Base-by-base conservation (phyloP, 2,329 filamentous ascomycete species). In the Pyrenochaeta sp. region DNA sequence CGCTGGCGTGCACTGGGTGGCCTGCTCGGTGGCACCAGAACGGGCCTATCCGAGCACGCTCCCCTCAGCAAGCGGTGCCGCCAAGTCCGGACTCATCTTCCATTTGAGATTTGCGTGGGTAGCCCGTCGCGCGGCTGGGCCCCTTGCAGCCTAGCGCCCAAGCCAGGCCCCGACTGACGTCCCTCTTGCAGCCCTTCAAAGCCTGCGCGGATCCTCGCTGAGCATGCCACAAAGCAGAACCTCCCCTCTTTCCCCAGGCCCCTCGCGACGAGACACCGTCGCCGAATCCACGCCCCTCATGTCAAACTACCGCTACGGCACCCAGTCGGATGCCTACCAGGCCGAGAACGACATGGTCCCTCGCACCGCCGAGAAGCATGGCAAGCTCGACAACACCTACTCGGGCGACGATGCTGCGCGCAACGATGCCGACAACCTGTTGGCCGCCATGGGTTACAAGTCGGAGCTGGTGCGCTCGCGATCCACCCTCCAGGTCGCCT, bases 401-500 rank as follows among this genome's bases (percentile, higher is more conserved):
- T 48, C 55, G 17, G 53, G 51, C 24, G 63, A 67, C 41, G 55
- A 64, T 38, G 57, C 53, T n/a, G 41, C 37, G 19, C 49, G 43
- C 31, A 54, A 56, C 51, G 75, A 79, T 44, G 84, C 84, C 58
- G 83, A 88, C 66, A 77, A 85, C 66, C 65, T 86, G 40, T 78
- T 88, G 57, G 80, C 81, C 55, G 80, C 79, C 45, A 76, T 88
- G 59, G 85, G 85, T 48, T 88, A 88, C 75, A 83, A 81, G 68
- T 77, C 84, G 41, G 84, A 88, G 70, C 71, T 88, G 45, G 70
- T 77, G 35, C 82, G 85, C 46, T 86, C 80, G 60, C 80, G 85
- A 41, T 87, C 85, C 30, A 88, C 85, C 2, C 76, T 83, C 53
- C 84, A 87, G 69, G 85, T 88, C 39, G 84, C 84, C 57, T 88